Evolutionary conservation across 805 yeast genomes (phyloP), one percentile per base, ranked within the genome.

Genomic region (Ogataea corticis): DNA sequence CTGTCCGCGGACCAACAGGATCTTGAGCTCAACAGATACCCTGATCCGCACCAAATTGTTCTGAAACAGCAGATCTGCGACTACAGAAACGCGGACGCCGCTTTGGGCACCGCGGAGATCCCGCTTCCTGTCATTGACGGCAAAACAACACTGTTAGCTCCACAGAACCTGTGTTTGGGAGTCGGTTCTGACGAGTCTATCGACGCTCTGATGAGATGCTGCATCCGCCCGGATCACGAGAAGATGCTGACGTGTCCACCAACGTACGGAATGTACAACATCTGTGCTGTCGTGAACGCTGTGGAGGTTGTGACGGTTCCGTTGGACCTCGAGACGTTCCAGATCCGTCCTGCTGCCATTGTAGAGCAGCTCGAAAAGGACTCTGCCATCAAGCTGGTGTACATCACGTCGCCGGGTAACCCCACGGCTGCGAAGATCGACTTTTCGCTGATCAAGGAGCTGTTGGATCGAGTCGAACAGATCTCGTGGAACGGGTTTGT

Each of bases 161-260:
- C 86, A 0, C 85, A 73, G 6, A 94, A 94, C 66, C 59, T 94
- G 27, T 90, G 95, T 61, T 74, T 94, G 28, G 99, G 99, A 35
- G 99, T 94, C 11, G 99, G 99, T 1, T 91, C 97, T 1, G 99
- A 94, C 65, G 99, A 94, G 67, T 82, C 94, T 58, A 90, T 94
- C 49, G 99, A 94, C 63, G 77, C 94, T 33, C 68, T 92, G 44
- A 83, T 94, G 50, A 73, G 99, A 57, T 87, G 96, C 44, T 77
- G 85, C 43, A 87, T 97, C 59, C 71, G 66, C 4, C 99, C 99
- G 2, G 87, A 86, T 2, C 74, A 72, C 51, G 97, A 91, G 49
- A 92, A 89, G 63, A 67, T 94, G 60, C 68, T 94, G 55, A 80
- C 81, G 1, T 83, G 96, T 64, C 97, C 98, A 2, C 98, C 99